Evolutionary conservation across 306 rosid genomes (phyloP).

Genomic region (Gynostemma pentaphyllum): DNA sequence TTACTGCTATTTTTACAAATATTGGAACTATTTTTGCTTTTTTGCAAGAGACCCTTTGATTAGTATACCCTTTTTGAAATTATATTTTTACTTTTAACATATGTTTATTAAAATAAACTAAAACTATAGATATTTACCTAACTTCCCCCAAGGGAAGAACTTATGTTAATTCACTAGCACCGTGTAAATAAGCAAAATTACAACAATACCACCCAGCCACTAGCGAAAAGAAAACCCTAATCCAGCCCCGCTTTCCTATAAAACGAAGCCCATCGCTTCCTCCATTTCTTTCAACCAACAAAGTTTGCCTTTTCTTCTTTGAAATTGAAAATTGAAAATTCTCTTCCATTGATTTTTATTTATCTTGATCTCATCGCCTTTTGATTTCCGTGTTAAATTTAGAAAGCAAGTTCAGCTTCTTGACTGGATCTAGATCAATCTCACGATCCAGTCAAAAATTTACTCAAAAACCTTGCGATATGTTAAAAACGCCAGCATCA

Average conservation of each 20-base stretch:
- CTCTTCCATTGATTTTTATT: not conserved
- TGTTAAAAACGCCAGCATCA: conserved; percentile 33
- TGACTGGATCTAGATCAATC: conserved; percentile 22
- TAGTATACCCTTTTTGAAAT: too few relatives aligned
- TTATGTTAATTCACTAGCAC: not conserved
- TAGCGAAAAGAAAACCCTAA: not conserved
- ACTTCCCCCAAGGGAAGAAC: too few relatives aligned
- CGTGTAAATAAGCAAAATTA: not conserved
- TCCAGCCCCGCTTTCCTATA: not conserved
- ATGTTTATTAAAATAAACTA: too few relatives aligned
- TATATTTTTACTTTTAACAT: too few relatives aligned
- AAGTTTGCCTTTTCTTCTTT: too few relatives aligned
- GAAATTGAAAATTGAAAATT: not conserved
- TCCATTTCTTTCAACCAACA: not conserved
- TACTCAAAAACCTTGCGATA: conserved; percentile 48
- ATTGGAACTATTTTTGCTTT: too few relatives aligned
- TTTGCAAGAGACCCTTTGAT: too few relatives aligned
- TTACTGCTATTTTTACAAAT: too few relatives aligned
- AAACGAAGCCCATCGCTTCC: not conserved
- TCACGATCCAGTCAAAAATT: conserved; percentile 24
- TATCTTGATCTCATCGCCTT: too few relatives aligned
- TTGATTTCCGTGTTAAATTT: not conserved
- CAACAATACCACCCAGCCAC: not conserved
- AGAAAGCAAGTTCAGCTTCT: conserved; percentile 65
- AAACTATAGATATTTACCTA: too few relatives aligned